A percentile compares a stretch with the other conserved stretches of the same genome.
phyloP scores from a whole-genome alignment of 2,329 filamentous ascomycete species.

The Cadophora luteo-olivacea region DNA sequence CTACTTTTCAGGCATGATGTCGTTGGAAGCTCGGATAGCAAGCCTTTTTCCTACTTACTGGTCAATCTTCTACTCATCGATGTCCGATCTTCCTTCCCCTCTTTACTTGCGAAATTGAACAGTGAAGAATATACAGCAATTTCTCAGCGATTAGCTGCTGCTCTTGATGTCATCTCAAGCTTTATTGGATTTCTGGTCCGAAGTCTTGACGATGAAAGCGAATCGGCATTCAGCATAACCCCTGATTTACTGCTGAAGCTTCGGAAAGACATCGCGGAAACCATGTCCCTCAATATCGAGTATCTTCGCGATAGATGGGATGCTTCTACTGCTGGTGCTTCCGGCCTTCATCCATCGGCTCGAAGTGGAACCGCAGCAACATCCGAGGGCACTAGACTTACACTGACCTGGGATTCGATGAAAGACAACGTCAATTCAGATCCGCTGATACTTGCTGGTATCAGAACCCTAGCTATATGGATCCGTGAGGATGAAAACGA shows the following conservation, averaged over 20 bases:
- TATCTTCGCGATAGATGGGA: conserved; percentile 76
- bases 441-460: conserved; percentile 62
- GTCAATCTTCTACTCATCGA: conserved; percentile 71
- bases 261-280: conserved; percentile 65
- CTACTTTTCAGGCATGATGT: conserved; percentile 59
- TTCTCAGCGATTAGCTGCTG: conserved; percentile 62
- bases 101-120: conserved; percentile 64
- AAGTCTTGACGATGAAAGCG: conserved; percentile 54
- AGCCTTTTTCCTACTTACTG: conserved; percentile 67
- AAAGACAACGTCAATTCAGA: conserved; percentile 57
- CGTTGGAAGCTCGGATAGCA: conserved; percentile 45
- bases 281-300: conserved; percentile 67
- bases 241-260: conserved; percentile 67
- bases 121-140: conserved; percentile 56
- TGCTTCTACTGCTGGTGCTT: conserved; percentile 65
- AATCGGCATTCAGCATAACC: conserved; percentile 53
- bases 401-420: conserved; percentile 64
- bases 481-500: conserved; percentile 72
- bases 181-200: conserved; percentile 65
- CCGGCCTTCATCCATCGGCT: conserved; percentile 65
- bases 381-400: conserved; percentile 51
- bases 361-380: conserved; percentile 53
- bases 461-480: conserved; percentile 68
- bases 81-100: conserved; percentile 66
- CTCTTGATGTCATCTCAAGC: conserved; percentile 65